Conservation (phyloP, 805 yeast genomes). For the Candida ovalis region DNA sequence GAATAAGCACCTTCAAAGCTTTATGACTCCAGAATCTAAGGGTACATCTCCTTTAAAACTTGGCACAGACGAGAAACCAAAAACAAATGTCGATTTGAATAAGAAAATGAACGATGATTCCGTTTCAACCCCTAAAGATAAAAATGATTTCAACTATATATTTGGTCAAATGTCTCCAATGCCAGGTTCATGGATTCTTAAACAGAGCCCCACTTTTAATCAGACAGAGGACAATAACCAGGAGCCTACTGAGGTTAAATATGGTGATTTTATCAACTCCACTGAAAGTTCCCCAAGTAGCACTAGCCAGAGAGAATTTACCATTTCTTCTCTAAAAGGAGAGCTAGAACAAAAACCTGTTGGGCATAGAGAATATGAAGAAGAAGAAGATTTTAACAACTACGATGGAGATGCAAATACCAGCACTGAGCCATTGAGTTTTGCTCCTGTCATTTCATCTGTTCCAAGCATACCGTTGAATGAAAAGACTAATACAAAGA, state of each 20-base stretch:
- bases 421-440: slow-evolving; percentile 2
- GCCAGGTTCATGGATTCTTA: slow-evolving; percentile 29
- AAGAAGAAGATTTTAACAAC: not conserved
- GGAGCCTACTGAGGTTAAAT: slow-evolving; percentile 2
- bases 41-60: slow-evolving; percentile 4
- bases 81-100: too few species aligned
- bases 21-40: slow-evolving; percentile 1
- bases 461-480: slow-evolving; percentile 1
- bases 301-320: slow-evolving; percentile 3
- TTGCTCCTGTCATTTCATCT: slow-evolving; percentile 1
- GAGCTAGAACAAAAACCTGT: slow-evolving; percentile 6
- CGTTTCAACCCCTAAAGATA: slow-evolving; percentile 12
- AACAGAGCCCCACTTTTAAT: slow-evolving; percentile 12
- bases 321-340: slow-evolving; percentile 16
- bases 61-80: not conserved
- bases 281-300: slow-evolving; percentile 18
- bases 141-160: slow-evolving; percentile 24
- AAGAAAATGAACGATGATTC: too few species aligned
- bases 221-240: not conserved
- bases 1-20: not conserved
- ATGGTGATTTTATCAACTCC: slow-evolving; percentile 15
- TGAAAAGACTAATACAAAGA: not conserved
- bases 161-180: slow-evolving; percentile 25
- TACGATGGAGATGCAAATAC: not conserved
- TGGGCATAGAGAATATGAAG: not conserved